Evolutionary conservation across 371 early-diverging fungal genomes (phyloP).

Genomic region (Choanephora cucurbitarum): DNA sequence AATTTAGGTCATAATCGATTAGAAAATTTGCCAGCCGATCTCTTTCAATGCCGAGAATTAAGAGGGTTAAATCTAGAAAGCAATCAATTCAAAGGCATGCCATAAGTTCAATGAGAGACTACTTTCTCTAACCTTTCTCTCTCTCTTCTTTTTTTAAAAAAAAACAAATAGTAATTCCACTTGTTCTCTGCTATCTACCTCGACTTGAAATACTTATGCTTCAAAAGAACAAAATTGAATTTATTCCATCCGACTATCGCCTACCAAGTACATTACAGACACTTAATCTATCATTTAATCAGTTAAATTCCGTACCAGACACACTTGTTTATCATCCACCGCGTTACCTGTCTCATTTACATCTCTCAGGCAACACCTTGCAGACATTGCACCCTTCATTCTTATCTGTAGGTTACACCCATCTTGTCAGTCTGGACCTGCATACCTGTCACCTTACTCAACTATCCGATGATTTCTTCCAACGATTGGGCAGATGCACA

Average conservation of each 20-base stretch:
- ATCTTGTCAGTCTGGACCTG: slow-evolving; percentile 62
- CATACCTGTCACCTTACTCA: slow-evolving; percentile 58
- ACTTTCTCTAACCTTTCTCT: no score
- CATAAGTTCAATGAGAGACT: no score
- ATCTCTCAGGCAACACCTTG: slow-evolving; percentile 61
- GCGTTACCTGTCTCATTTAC: slow-evolving; percentile 50
- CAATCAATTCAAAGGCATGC: slow-evolving; percentile 50
- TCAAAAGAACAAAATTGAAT: slow-evolving; percentile 48
- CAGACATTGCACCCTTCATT: slow-evolving; percentile 41
- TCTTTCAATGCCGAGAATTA: slow-evolving; percentile 53
- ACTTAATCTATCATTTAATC: slow-evolving; percentile 52
- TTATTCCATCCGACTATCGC: slow-evolving; percentile 27
- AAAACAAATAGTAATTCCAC: slow-evolving; percentile 54
- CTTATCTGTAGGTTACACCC: slow-evolving; percentile 48
- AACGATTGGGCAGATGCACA: slow-evolving; percentile 34
- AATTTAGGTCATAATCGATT: slow-evolving; percentile 33
- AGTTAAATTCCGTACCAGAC: slow-evolving; percentile 47
- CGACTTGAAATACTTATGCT: slow-evolving; percentile 42
- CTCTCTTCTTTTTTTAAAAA: no score
- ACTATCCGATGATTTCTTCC: slow-evolving; percentile 29
- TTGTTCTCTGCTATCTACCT: slow-evolving; percentile 37
- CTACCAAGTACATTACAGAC: slow-evolving; percentile 39
- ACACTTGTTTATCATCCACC: slow-evolving; percentile 47
- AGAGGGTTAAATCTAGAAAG: slow-evolving; percentile 66
- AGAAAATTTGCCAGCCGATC: slow-evolving; percentile 48